These are phyloP conservation scores for Lipomyces yamanashiensis DNA, from an alignment of 805 yeast species.

Conservation along the genomic window DNA sequence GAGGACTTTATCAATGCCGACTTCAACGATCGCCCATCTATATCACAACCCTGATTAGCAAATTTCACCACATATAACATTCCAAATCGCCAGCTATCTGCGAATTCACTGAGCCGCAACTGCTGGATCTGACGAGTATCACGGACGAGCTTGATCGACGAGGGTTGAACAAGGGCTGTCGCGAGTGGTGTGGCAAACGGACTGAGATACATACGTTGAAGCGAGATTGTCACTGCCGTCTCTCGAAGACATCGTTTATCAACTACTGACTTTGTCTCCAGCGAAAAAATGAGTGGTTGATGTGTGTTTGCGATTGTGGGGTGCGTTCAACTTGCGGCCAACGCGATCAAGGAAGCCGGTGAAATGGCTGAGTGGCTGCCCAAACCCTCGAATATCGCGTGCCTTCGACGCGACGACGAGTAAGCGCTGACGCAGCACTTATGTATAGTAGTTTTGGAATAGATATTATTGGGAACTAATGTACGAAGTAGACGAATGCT, in stretches of 20 bases:
- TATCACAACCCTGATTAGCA: not conserved
- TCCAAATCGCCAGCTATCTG: not conserved
- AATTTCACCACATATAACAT: not conserved
- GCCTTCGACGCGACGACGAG: not conserved
- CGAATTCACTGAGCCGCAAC: not conserved
- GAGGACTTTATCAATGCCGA: conserved; percentile 49
- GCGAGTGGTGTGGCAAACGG: not conserved
- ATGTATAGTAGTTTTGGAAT: too few relatives aligned
- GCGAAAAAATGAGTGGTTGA: not conserved
- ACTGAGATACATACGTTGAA: conserved; percentile 20
- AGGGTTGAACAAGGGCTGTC: too few relatives aligned
- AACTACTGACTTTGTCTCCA: not conserved
- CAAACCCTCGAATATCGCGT: conserved; percentile 1
- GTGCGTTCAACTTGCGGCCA: not conserved
- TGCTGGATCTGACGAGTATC: not conserved
- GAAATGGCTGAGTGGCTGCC: not conserved
- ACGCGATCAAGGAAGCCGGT: not conserved
- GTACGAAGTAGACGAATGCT: too few relatives aligned
- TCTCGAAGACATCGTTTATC: conserved; percentile 10
- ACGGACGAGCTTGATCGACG: not conserved
- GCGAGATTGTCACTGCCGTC: conserved; percentile 14
- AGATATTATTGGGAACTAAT: too few relatives aligned
- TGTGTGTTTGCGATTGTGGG: not conserved
- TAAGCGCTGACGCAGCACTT: not conserved
- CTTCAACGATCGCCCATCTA: conserved; percentile 49